Base-by-base conservation (phyloP, 1,284 basidiomycete genomes). In the Cutaneotrichosporon cyanovorans region DNA sequence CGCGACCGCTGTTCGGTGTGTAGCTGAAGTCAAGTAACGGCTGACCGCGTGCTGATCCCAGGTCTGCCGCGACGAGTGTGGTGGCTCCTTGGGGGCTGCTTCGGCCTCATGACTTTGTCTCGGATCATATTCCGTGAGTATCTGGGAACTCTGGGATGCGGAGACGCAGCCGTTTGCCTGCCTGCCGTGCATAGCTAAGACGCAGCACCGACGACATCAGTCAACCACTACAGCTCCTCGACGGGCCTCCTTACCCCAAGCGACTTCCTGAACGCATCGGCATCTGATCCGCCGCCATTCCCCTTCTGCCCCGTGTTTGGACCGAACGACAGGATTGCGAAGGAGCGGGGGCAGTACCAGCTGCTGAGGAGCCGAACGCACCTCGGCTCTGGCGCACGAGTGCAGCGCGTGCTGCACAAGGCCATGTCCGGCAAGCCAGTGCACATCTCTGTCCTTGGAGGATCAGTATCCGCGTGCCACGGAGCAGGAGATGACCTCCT, bases 391-490 rank as follows among this genome's bases (percentile, higher is more conserved):
- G 82, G 86, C n/a, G 84, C 83, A 22, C 77, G 91, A 35, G 74
- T 95, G 4, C 86, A 90, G 68, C 78, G 83, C 37, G 80, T 95
- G 22, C 74, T 96, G 37, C 83, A 84, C 63, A 83, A 85, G 65
- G 91, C 89, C 0, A 75, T 96, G 63, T 75, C 82, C 4, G 92
- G 90, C 8, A 77, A 83, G 53, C 88, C 90, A 4, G 80, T 95
- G 20, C 93, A 90, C 10, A 87, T 96, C 58, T 88, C 85, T 60
- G 79, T 96, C 30, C 67, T 96, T 22, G 91, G 91, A 39, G 88
- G 91, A 46, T 90, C 87, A 84, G 87, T 95, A 23, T 89, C 88
- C 42, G 81, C 88, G 14, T 96, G 92, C 67, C 88, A 92, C 66
- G 91, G 92, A 25, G 84, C 90, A 2, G 91, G 91, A 12, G 85